Base-by-base conservation (phyloP, 2,329 filamentous ascomycete genomes). In the Colletotrichum sidae region DNA sequence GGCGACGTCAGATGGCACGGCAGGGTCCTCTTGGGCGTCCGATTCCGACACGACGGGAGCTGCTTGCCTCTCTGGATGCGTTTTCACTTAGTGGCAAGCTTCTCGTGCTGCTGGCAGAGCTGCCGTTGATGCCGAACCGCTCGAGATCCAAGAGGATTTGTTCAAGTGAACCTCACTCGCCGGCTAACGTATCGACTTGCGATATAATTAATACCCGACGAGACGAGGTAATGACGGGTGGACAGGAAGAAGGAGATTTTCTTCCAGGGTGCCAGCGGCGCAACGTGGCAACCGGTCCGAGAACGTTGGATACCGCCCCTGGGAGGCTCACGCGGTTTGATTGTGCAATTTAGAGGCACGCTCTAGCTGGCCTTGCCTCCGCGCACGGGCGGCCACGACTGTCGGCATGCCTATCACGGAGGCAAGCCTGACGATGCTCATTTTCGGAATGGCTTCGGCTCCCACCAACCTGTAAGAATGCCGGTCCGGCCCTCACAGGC, bases 391-490 rank as follows among this genome's bases (percentile, higher is more conserved):
- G 25, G 25, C 25, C 7, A 47, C 34, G 47, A 45, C 6, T 25
- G 49, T 37, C 37, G 11, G 25, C 35, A 15, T 47, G 45, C 47
- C 35, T 38, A 44, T 46, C 46, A 44, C 47, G 39, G 58, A 56
- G 38, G 44, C 38, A 54, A 50, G 46, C 12, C 15, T 42, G 41
- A 59, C 17, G 53, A 11, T 37, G 38, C 11, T 25, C 42, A 38
- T 38, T 44, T 65, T 17, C 25, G 50, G 50, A 49, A 50, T 47
- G 42, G 61, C 50, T 44, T 50, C 61, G 41, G 25, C 37, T 38
- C n/a, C 15, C 55, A 49, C 34, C 13, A 35, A 11, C 13, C 45
- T 44, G 41, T 25, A n/a, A 37, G n/a, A 42, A 42, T 25, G 45
- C 25, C 39, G 17, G 34, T 37, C 42, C 13, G 35, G 25, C 25